These are phyloP conservation scores for Quercus lobata DNA, from an alignment of 331 rosid species.

Conservation along the genomic window DNA sequence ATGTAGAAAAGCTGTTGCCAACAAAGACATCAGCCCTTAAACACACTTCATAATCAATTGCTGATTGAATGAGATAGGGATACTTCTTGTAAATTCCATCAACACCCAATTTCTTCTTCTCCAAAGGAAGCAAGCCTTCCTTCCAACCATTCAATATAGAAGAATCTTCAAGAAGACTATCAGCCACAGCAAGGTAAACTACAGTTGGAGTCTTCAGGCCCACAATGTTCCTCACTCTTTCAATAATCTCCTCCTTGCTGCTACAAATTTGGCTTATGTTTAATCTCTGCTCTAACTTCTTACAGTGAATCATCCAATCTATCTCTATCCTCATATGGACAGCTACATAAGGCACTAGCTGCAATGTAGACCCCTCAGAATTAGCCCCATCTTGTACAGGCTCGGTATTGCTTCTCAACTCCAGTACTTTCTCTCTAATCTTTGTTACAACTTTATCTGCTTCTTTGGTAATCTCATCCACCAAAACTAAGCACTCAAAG, in stretches of 20 bases:
- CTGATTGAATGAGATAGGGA: conserved; percentile 83
- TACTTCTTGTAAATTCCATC: conserved; percentile 56
- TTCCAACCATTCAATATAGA: conserved; percentile 65
- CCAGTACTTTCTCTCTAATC: conserved; percentile 55
- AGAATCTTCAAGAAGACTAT: conserved; percentile 68
- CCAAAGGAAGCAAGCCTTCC: conserved; percentile 63
- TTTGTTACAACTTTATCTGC: conserved; percentile 64
- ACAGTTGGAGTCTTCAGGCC: conserved; percentile 48
- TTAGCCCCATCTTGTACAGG: neutral
- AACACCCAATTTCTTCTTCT: conserved; percentile 77
- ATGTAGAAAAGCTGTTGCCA: conserved; percentile 93
- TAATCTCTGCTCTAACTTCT: conserved; percentile 64
- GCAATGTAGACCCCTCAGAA: conserved; percentile 10
- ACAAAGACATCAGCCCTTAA: conserved; percentile 71
- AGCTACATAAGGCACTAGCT: conserved; percentile 55
- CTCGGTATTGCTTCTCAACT: conserved; percentile 17
- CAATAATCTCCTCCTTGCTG: conserved; percentile 68
- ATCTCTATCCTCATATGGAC: conserved; percentile 95
- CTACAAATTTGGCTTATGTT: conserved; percentile 71
- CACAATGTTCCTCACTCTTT: conserved; percentile 52
- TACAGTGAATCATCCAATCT: conserved; percentile 98
- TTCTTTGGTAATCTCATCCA: conserved; percentile 60
- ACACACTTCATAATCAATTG: conserved; percentile 92
- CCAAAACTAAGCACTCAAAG: conserved; percentile 80
- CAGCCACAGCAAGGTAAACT: conserved; percentile 83